These are phyloP conservation scores for Crataegus laevigata DNA, from an alignment of 306 rosid genomes.

Conservation along the genomic window DNA sequence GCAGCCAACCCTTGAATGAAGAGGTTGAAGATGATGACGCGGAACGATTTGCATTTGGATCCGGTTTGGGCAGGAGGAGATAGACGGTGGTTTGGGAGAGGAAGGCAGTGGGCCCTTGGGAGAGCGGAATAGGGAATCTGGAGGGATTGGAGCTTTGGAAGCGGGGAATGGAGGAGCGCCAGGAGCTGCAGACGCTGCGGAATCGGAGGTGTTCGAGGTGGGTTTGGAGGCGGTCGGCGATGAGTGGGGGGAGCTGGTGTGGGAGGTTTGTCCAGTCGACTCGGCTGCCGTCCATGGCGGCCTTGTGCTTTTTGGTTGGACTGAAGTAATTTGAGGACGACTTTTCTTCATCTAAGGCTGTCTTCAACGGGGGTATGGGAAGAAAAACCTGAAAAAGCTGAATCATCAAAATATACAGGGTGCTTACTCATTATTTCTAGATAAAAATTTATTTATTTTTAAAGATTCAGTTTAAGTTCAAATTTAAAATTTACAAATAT, in stretches of 20 bases:
- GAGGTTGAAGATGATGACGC: not conserved
- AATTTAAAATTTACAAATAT: too few species aligned
- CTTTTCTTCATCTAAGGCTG: too few species aligned
- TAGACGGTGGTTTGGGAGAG: slow-evolving; percentile 17
- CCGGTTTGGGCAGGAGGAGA: not conserved
- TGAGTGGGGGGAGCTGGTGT: too few species aligned
- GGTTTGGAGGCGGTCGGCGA: not conserved
- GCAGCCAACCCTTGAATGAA: slow-evolving; percentile 6
- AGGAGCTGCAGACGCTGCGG: not conserved
- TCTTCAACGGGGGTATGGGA: too few species aligned
- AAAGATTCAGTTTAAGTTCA: too few species aligned
- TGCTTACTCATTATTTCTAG: too few species aligned
- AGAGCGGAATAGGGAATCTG: not conserved
- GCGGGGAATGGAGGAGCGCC: slow-evolving; percentile 19
- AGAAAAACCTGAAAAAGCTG: too few species aligned
- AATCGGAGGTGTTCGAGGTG: not conserved
- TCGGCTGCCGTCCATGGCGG: not conserved
- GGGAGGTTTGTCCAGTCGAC: not conserved
- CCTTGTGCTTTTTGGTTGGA: not conserved
- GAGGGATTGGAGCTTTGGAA: not conserved
- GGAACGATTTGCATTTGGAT: not conserved
- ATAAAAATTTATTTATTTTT: too few species aligned
- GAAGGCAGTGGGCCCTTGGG: not conserved
- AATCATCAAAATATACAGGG: too few species aligned
- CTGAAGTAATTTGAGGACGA: too few species aligned